Percentiles rank a stretch among this genome's conserved stretches.
Evolutionary conservation across 2,329 filamentous ascomycete genomes (phyloP).

Genomic region (Cordyceps farinosa): DNA sequence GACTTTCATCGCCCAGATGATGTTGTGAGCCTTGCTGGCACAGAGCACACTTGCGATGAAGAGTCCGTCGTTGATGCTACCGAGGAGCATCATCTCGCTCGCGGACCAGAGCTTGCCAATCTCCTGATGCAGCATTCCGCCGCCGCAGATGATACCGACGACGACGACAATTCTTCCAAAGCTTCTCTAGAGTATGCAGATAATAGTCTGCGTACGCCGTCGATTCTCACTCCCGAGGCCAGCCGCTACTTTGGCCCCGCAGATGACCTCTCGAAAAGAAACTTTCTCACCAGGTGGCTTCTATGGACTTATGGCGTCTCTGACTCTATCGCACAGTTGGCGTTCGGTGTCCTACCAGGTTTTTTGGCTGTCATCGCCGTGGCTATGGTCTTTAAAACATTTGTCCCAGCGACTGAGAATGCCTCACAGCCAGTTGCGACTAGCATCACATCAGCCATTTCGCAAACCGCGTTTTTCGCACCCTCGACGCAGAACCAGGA

Average conservation of each 20-base stretch:
- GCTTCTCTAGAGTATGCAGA: constrained; percentile 48
- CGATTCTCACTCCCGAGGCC: constrained; percentile 35
- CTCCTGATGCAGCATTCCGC: neutral
- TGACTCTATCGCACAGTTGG: neutral
- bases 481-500: constrained; percentile 20
- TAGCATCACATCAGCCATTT: constrained; percentile 20
- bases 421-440: constrained; percentile 4
- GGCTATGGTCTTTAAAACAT: neutral
- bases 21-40: constrained; percentile 48
- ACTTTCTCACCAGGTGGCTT: neutral
- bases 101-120: constrained; percentile 12
- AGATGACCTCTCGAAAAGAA: neutral
- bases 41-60: constrained; percentile 46
- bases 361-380: neutral
- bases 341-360: neutral
- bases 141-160: constrained; percentile 4
- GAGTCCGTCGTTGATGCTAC: constrained; percentile 36
- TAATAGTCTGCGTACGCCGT: constrained; percentile 44
- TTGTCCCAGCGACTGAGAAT: neutral
- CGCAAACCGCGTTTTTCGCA: constrained; percentile 16
- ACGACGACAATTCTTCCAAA: constrained; percentile 28
- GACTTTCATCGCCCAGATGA: constrained; percentile 49
- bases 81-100: constrained; percentile 22
- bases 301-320: neutral
- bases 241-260: constrained; percentile 19